Evolutionary conservation across 768 basidiomycete genomes (phyloP), one percentile per base, ranked within the genome.

Genomic region (Tubosaeta sp.): DNA sequence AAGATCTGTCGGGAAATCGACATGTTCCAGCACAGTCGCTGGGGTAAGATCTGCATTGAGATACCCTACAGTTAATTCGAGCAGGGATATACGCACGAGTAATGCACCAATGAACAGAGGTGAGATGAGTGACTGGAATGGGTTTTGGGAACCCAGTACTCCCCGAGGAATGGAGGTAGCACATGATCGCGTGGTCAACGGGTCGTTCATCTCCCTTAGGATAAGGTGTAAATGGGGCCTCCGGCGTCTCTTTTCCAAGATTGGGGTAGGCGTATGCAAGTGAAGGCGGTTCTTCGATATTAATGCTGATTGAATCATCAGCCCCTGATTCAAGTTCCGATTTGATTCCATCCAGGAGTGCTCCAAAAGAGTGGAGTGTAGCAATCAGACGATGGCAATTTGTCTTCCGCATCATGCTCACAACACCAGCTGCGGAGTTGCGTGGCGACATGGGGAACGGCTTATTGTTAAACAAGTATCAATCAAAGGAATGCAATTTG

Each of bases 81-180:
- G n/a, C n/a, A 8, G n/a, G 6, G 18, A 7, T 27, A 42, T 30
- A 62, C 68, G 58, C 56, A 76, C 74, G 61, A 32, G 66, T 61
- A 21, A 56, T 47, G 18, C 63, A 65, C 67, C 71, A 73, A 32
- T 73, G 64, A 12, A 63, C 29, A 12, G 68, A 35, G 7, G 54
- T 62, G n/a, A 56, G 52, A 40, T 70, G 66, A 1, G 66, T 70
- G 21, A 73, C 61, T 5, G 68, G 59, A 34, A 79, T 70, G 7
- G 71, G 57, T 51, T 74, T 77, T 0, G 76, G 76, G 38, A 74
- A 66, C 8, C 76, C 76, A 0, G 77, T 76, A 38, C 75, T 77
- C 16, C 77, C 77, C 6, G 77, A 78, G 0, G 78, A 78, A 55
- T 78, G 76, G 0, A 76, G 59, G 45, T 74, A 76, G 3, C 73